Conservation (phyloP, 306 rosid genomes). For the Prunus kanzakura region DNA sequence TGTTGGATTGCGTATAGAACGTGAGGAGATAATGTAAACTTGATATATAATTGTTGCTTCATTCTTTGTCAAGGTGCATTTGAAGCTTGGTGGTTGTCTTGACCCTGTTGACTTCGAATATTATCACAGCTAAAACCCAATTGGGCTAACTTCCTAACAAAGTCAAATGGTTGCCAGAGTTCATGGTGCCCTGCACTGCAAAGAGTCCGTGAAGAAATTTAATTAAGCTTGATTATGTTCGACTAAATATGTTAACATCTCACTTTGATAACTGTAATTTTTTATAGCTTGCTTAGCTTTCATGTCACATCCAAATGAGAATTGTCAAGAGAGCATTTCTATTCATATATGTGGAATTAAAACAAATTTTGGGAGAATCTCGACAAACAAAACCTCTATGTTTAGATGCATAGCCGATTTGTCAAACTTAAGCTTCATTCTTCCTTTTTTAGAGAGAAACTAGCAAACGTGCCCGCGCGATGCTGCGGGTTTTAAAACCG, state of each 20-base stretch:
- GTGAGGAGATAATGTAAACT: neutral
- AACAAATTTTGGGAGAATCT: too few relatives aligned
- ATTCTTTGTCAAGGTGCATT: neutral
- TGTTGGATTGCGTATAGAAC: too few relatives aligned
- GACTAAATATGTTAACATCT: neutral
- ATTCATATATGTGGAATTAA: too few relatives aligned
- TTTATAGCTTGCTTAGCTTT: neutral
- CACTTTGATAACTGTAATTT: neutral
- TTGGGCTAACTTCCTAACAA: neutral
- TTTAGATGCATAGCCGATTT: too few relatives aligned
- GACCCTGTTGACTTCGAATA: neutral
- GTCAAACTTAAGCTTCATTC: too few relatives aligned
- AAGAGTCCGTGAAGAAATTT: conserved; percentile 54
- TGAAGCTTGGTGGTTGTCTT: neutral
- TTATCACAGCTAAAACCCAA: neutral
- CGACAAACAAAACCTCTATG: too few relatives aligned
- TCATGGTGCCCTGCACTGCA: conserved; percentile 53
- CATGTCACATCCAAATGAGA: neutral
- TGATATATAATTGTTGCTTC: neutral
- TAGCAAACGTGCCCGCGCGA: too few relatives aligned
- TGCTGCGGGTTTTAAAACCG: too few relatives aligned
- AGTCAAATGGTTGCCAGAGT: conserved; percentile 9
- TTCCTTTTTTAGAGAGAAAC: too few relatives aligned
- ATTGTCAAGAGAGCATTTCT: neutral
- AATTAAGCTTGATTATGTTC: neutral